Evolutionary conservation across 192 early-diverging fungal genomes (phyloP).

Genomic region (Gigaspora rosea): DNA sequence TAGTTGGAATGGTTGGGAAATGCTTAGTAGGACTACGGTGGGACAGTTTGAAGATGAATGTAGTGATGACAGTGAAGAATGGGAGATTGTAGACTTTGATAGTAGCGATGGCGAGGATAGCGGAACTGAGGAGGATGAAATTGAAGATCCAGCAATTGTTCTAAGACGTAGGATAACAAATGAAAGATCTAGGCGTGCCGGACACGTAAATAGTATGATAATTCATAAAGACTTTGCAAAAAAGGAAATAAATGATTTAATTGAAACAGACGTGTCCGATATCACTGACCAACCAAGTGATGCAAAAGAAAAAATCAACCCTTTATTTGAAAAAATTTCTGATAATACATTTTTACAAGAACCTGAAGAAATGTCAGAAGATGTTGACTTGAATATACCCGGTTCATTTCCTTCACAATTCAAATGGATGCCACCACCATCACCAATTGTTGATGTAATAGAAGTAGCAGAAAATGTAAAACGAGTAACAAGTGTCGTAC

Average conservation of each 20-base stretch:
- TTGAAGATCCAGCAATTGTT: constrained; percentile 18
- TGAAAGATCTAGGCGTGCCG: constrained; percentile 30
- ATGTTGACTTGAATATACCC: constrained; percentile 25
- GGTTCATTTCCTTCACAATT: constrained; percentile 25
- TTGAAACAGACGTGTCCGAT: neutral
- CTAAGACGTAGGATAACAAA: constrained; percentile 21
- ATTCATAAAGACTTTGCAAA: neutral
- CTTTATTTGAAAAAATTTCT: too few species aligned
- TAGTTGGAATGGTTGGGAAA: neutral
- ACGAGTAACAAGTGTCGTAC: constrained; percentile 24
- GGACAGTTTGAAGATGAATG: constrained; percentile 21
- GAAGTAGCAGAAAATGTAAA: constrained; percentile 8
- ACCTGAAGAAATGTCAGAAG: neutral
- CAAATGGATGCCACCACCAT: neutral
- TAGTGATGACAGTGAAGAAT: constrained; percentile 31
- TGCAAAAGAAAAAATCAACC: too few species aligned
- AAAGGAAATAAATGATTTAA: neutral
- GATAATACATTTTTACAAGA: neutral
- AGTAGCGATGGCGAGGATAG: constrained; percentile 2
- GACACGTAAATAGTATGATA: constrained; percentile 18
- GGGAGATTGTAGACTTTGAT: constrained; percentile 32
- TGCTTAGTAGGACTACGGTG: constrained; percentile 3
- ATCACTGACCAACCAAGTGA: neutral
- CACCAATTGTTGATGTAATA: neutral
- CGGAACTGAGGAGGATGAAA: neutral